phyloP scores from a whole-genome alignment of 2,329 filamentous ascomycete genomes.

The Pseudocercospora fijiensis region DNA sequence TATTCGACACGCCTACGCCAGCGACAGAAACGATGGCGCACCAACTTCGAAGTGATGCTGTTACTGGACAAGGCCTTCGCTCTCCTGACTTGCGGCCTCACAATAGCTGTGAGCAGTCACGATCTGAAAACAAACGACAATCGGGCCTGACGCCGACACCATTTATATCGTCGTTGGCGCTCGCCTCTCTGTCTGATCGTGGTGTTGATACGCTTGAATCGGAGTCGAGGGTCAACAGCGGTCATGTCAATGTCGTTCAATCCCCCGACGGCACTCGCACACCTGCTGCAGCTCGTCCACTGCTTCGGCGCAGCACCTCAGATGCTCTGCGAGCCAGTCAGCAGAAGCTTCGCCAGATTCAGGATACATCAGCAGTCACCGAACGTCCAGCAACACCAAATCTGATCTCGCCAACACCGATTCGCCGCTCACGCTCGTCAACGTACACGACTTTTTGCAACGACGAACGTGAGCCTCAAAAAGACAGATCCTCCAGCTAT shows the following conservation, averaged over 20 bases:
- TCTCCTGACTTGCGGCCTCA: conserved; percentile 1
- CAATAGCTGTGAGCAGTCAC: not conserved
- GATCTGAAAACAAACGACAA: not conserved
- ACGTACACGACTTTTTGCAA: conserved; percentile 7
- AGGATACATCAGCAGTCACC: not conserved
- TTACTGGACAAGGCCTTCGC: not conserved
- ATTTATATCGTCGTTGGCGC: not conserved
- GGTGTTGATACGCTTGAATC: not conserved
- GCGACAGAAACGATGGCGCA: not conserved
- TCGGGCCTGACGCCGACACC: not conserved
- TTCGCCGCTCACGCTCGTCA: not conserved
- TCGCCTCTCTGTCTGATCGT: not conserved
- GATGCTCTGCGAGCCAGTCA: conserved; percentile 5
- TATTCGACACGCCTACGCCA: not conserved
- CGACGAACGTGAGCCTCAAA: not conserved
- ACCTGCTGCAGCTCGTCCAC: conserved; percentile 10
- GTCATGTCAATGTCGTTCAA: not conserved
- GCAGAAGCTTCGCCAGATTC: not conserved
- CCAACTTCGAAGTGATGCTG: not conserved
- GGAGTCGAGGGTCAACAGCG: not conserved
- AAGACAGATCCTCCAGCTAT: not conserved
- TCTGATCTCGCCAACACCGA: not conserved
- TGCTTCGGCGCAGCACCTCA: conserved; percentile 10
- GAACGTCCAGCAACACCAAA: not conserved
- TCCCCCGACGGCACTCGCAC: not conserved